Conservation (phyloP, 257 asterid genomes). For the Ehretia macrophylla region DNA sequence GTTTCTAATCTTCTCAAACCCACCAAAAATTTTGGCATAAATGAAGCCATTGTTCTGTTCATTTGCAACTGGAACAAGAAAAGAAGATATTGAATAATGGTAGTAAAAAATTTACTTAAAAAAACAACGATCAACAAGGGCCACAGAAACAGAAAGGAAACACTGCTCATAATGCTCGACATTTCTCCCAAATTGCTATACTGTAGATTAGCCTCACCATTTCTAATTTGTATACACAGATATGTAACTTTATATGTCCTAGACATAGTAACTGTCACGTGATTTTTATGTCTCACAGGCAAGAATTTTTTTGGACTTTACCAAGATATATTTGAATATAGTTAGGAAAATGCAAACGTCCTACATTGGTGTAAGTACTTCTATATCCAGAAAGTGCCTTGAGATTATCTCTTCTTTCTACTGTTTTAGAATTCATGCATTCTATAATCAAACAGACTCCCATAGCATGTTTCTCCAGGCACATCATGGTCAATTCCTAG, state of each 20-base stretch:
- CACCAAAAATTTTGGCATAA: slow-evolving; percentile 89
- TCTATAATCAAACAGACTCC: background rate
- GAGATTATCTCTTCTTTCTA: background rate
- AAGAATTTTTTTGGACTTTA: background rate
- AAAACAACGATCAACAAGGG: slow-evolving; percentile 2
- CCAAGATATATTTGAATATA: background rate
- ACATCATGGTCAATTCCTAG: too few species aligned
- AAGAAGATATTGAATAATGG: slow-evolving; percentile 12
- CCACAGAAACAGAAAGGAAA: too few species aligned
- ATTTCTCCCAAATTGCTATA: too few species aligned
- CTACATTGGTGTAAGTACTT: background rate
- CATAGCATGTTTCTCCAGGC: background rate
- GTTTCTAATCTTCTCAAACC: slow-evolving; percentile 88
- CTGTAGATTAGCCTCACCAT: too few species aligned
- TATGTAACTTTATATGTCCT: background rate
- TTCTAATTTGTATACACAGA: background rate
- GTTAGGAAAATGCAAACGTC: background rate
- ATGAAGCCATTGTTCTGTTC: slow-evolving; percentile 74
- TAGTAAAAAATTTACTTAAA: background rate
- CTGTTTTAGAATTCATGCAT: background rate
- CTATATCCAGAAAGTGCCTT: background rate
- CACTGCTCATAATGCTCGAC: too few species aligned
- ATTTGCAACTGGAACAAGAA: slow-evolving; percentile 55
- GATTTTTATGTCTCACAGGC: background rate
- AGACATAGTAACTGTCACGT: too few species aligned